A percentile compares a stretch with the other conserved stretches of the same genome.
Evolutionary conservation across 345 rosid species (phyloP).

Genomic region (Capsella bursapastoris): DNA sequence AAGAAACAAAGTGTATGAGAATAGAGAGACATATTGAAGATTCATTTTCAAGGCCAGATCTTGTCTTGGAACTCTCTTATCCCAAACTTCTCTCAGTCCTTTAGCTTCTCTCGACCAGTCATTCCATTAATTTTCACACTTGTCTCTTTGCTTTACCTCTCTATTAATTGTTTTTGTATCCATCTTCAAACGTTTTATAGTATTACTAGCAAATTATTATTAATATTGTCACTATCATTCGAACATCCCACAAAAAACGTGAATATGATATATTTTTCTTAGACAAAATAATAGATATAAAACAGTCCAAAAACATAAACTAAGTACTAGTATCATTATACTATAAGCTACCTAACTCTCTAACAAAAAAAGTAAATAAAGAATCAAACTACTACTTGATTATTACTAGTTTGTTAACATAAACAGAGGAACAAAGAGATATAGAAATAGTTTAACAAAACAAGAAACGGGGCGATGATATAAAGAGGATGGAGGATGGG

Average conservation of each 20-base stretch:
- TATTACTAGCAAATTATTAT: not conserved
- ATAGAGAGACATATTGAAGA: slow-evolving; percentile 33
- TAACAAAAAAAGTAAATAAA: no score
- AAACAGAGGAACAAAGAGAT: not conserved
- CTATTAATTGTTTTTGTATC: slow-evolving; percentile 30
- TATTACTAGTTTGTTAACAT: not conserved
- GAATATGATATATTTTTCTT: not conserved
- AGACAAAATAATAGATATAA: not conserved
- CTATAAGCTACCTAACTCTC: no score
- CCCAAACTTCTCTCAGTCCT: slow-evolving; percentile 22
- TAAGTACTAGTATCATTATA: no score
- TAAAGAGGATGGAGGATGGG: slow-evolving; percentile 6
- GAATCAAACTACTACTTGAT: no score
- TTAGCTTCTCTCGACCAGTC: slow-evolving; percentile 40
- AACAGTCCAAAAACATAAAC: not conserved
- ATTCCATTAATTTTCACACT: slow-evolving; percentile 14
- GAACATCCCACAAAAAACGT: no score
- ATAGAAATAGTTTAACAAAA: not conserved
- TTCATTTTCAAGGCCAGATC: slow-evolving; percentile 35
- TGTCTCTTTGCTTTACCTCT: slow-evolving; percentile 32
- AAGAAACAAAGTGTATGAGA: slow-evolving; percentile 36
- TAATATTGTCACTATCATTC: not conserved
- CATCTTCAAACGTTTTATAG: not conserved
- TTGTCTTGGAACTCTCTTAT: slow-evolving; percentile 45
- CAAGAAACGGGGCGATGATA: not conserved